A percentile compares a stretch with the other conserved stretches of the same genome.
Evolutionary conservation across 768 basidiomycete genomes (phyloP).

Genomic region (Kwoniella sp.): DNA sequence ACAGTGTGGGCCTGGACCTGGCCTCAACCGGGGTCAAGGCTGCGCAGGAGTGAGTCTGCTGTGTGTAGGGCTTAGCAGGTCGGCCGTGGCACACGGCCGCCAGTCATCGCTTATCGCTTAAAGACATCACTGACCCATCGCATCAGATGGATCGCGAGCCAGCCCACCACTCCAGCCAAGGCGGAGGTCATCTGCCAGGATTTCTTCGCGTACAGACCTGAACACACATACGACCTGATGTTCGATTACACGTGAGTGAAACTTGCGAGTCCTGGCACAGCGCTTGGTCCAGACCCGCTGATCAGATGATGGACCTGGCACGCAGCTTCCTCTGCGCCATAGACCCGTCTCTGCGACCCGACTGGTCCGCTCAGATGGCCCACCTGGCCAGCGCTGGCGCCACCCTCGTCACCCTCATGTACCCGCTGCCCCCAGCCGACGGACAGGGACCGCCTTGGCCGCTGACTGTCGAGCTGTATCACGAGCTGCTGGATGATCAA

Average conservation of each 20-base stretch:
- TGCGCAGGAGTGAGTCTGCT: conserved; percentile 25
- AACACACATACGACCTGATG: conserved; percentile 33
- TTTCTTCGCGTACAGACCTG: conserved; percentile 30
- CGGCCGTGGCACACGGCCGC: too few relatives aligned
- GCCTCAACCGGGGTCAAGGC: conserved; percentile 33
- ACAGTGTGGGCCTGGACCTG: conserved; percentile 35
- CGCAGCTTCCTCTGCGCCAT: conserved; percentile 46
- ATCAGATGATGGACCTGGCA: not conserved
- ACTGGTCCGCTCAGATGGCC: conserved; percentile 29
- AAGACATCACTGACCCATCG: too few relatives aligned
- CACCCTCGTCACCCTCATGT: conserved; percentile 43
- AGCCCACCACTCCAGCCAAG: not conserved
- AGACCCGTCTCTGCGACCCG: conserved; percentile 19
- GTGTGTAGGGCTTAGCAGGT: not conserved
- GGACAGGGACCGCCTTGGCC: conserved; percentile 27
- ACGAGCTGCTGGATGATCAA: conserved; percentile 33
- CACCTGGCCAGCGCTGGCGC: conserved; percentile 11
- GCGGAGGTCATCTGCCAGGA: conserved; percentile 20
- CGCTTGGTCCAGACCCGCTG: not conserved
- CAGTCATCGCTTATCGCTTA: too few relatives aligned
- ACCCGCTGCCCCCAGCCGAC: conserved; percentile 24
- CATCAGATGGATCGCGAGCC: conserved; percentile 20
- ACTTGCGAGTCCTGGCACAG: not conserved
- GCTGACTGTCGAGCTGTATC: conserved; percentile 29
- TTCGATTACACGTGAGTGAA: conserved; percentile 43